Conservation (phyloP, 495 filamentous ascomycete genomes). For the Collariella sp. region DNA sequence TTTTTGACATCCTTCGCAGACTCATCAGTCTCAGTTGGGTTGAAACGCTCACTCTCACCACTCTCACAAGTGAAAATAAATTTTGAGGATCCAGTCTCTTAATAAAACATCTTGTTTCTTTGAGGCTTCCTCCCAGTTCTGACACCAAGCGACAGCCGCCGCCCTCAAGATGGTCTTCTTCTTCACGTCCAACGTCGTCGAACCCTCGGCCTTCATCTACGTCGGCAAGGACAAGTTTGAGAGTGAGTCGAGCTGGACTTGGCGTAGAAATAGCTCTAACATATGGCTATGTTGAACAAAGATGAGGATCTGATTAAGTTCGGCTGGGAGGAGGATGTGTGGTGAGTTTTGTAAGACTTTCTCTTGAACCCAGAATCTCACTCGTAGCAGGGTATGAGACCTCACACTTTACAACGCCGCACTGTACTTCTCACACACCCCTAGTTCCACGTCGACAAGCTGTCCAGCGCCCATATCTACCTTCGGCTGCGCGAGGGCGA, state of each 20-base stretch:
- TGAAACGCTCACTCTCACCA: not conserved
- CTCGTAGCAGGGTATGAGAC: constrained; percentile 6
- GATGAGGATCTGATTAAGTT: constrained; percentile 94
- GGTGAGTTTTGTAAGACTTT: constrained; percentile 44
- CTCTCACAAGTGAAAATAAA: not conserved
- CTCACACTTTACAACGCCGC: not conserved
- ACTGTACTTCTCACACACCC: constrained; percentile 6
- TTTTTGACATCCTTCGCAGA: not conserved
- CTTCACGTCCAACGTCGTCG: constrained; percentile 71
- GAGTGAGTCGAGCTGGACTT: constrained; percentile 51
- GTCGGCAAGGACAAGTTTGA: constrained; percentile 99
- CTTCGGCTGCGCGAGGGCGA: constrained; percentile 73
- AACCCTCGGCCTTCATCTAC: constrained; percentile 76
- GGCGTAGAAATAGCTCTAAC: not conserved
- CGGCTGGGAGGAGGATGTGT: constrained; percentile 91
- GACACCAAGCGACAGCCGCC: not conserved
- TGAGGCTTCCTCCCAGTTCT: not conserved
- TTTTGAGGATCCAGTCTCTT: too few species aligned
- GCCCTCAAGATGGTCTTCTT: constrained; percentile 75
- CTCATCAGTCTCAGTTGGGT: not conserved
- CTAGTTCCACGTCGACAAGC: constrained; percentile 97
- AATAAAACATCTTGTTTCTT: not conserved
- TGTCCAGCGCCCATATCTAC: constrained; percentile 95
- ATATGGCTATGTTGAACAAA: constrained; percentile 28
- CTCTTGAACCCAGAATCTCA: not conserved